Evolutionary conservation across 2,329 filamentous ascomycete species (phyloP).

Genomic region (Aspergillus fumigatiaffinis): DNA sequence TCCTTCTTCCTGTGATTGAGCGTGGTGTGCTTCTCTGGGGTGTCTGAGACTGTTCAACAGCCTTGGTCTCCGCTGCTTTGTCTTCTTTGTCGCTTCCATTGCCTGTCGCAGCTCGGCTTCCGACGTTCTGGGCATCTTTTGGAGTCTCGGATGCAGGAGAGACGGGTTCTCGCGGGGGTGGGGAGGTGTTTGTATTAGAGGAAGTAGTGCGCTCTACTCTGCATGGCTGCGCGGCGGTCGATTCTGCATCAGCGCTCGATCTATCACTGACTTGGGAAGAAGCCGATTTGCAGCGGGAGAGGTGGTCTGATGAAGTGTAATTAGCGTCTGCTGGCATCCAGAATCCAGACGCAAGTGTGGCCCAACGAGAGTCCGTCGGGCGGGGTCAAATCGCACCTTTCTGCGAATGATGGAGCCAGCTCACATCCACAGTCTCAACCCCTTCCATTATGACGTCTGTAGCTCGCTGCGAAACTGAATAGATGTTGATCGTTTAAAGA

Average conservation of each 20-base stretch:
- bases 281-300: slow-evolving; percentile 34
- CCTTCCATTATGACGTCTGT: slow-evolving; percentile 63
- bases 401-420: slow-evolving; percentile 81
- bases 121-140: slow-evolving; percentile 13
- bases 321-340: slow-evolving; percentile 8
- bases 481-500: background rate
- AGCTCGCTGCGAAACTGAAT: background rate
- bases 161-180: slow-evolving; percentile 13
- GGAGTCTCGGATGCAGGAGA: slow-evolving; percentile 9
- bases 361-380: background rate
- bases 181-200: slow-evolving; percentile 18
- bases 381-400: slow-evolving; percentile 61
- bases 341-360: slow-evolving; percentile 2
- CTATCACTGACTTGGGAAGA: slow-evolving; percentile 30
- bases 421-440: slow-evolving; percentile 78
- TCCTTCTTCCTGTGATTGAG: slow-evolving; percentile 52
- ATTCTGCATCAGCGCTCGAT: slow-evolving; percentile 20
- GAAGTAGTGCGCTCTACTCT: slow-evolving; percentile 21
- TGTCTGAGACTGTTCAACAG: slow-evolving; percentile 15
- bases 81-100: slow-evolving; percentile 17
- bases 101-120: slow-evolving; percentile 8
- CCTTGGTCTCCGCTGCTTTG: slow-evolving; percentile 20
- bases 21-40: slow-evolving; percentile 26
- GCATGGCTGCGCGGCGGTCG: slow-evolving; percentile 11
- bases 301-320: slow-evolving; percentile 22